Evolutionary conservation across 1,284 basidiomycete genomes (phyloP).

Genomic region (Microbotryum saponariae): DNA sequence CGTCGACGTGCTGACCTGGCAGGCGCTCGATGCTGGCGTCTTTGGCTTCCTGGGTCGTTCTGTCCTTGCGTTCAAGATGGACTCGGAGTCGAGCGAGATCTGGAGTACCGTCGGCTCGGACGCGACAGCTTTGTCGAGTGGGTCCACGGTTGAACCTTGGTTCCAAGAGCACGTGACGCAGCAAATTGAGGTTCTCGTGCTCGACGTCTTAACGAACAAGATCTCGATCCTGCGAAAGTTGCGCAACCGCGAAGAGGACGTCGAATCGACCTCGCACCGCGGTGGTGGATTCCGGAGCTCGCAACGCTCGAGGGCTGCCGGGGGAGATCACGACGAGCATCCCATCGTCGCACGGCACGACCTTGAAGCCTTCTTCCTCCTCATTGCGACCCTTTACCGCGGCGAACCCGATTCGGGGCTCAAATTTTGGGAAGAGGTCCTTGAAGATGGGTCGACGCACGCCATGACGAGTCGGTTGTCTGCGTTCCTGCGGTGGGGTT

Average conservation of each 20-base stretch:
- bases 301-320: not conserved
- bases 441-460: conserved; percentile 38
- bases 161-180: conserved; percentile 59
- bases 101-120: conserved; percentile 40
- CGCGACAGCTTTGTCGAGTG: conserved; percentile 40
- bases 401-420: conserved; percentile 65
- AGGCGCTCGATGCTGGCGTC: conserved; percentile 70
- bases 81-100: conserved; percentile 33
- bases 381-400: conserved; percentile 72
- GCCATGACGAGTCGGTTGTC: conserved; percentile 49
- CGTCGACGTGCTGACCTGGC: conserved; percentile 70
- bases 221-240: conserved; percentile 82
- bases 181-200: conserved; percentile 63
- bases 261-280: conserved; percentile 45
- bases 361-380: conserved; percentile 71
- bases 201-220: conserved; percentile 65
- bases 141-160: conserved; percentile 55
- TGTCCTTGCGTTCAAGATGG: conserved; percentile 40
- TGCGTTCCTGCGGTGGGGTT: conserved; percentile 76
- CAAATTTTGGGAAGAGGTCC: conserved; percentile 71
- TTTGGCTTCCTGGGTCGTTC: conserved; percentile 60
- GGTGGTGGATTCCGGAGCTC: conserved; percentile 46
- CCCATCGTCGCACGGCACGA: conserved; percentile 59
- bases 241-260: conserved; percentile 82
- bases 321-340: conserved; percentile 2